These are phyloP conservation scores for Collybia nuda DNA, from an alignment of 768 basidiomycete species.

Conservation along the genomic window DNA sequence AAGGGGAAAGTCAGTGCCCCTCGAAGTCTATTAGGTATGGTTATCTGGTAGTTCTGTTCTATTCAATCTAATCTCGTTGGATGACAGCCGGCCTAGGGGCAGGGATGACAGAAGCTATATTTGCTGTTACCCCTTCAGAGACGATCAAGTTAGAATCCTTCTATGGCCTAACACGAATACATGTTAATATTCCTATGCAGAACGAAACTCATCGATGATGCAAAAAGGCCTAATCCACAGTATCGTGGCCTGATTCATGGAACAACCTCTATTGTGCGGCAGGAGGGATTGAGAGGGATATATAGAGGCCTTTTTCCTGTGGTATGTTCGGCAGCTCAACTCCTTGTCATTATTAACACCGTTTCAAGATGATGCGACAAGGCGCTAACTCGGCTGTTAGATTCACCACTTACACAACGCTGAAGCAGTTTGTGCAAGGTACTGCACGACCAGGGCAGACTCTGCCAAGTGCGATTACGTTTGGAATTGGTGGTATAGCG, in stretches of 20 bases:
- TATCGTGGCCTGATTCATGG: slow-evolving; percentile 90
- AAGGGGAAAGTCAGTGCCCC: slow-evolving; percentile 92
- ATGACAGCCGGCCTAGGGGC: slow-evolving; percentile 74
- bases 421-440: slow-evolving; percentile 92
- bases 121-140: slow-evolving; percentile 96
- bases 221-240: slow-evolving; percentile 79
- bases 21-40: slow-evolving; percentile 73
- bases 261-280: slow-evolving; percentile 71
- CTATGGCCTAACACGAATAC: background rate
- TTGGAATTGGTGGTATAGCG: slow-evolving; percentile 91
- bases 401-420: slow-evolving; percentile 91
- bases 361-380: slow-evolving; percentile 90
- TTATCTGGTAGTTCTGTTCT: background rate
- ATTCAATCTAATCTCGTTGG: background rate
- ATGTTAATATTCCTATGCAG: slow-evolving; percentile 35
- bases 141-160: slow-evolving; percentile 86
- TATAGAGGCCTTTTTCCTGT: slow-evolving; percentile 95
- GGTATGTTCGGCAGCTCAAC: slow-evolving; percentile 43
- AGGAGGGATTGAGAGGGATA: slow-evolving; percentile 83
- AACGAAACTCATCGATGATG: slow-evolving; percentile 96
- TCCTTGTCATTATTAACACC: background rate
- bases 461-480: slow-evolving; percentile 86
- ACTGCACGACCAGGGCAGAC: slow-evolving; percentile 79
- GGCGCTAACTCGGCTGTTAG: slow-evolving; percentile 96
- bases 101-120: slow-evolving; percentile 87